Evolutionary conservation across 2,329 filamentous ascomycete genomes (phyloP).

Genomic region (Hirsutella thompsonii): DNA sequence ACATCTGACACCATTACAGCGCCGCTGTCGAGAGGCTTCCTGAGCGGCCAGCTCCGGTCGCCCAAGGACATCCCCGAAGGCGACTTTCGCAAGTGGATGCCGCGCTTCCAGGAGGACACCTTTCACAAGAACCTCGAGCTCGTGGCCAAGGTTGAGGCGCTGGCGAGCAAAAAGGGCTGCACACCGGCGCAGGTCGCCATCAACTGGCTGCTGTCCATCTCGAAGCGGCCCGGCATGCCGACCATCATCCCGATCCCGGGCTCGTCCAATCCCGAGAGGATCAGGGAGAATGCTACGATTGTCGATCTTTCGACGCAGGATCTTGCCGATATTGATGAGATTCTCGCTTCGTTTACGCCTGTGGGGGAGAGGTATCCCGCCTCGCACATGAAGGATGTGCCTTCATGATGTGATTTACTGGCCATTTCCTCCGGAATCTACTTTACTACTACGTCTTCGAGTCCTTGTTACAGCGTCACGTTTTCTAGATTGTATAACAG

Average conservation of each 20-base stretch:
- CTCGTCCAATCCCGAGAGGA: slow-evolving; percentile 39
- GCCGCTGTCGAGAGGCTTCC: slow-evolving; percentile 31
- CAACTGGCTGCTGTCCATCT: slow-evolving; percentile 44
- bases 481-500: no score
- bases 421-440: no score
- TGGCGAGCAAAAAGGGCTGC: slow-evolving; percentile 47
- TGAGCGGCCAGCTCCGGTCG: slow-evolving; percentile 42
- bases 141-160: slow-evolving; percentile 37
- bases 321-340: slow-evolving; percentile 33
- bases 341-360: slow-evolving; percentile 33
- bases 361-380: slow-evolving; percentile 35
- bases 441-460: no score
- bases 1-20: slow-evolving; percentile 17
- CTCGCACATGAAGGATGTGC: background rate
- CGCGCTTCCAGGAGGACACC: slow-evolving; percentile 48
- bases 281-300: slow-evolving; percentile 45
- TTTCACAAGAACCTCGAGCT: slow-evolving; percentile 52
- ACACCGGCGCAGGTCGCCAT: slow-evolving; percentile 54
- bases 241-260: slow-evolving; percentile 55
- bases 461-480: no score
- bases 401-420: no score
- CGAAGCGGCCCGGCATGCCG: slow-evolving; percentile 37
- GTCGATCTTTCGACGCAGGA: slow-evolving; percentile 38
- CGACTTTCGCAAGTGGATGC: slow-evolving; percentile 30
- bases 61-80: slow-evolving; percentile 40